Evolutionary conservation across 768 basidiomycete genomes (phyloP).

Genomic region (Tulasnella sp.): DNA sequence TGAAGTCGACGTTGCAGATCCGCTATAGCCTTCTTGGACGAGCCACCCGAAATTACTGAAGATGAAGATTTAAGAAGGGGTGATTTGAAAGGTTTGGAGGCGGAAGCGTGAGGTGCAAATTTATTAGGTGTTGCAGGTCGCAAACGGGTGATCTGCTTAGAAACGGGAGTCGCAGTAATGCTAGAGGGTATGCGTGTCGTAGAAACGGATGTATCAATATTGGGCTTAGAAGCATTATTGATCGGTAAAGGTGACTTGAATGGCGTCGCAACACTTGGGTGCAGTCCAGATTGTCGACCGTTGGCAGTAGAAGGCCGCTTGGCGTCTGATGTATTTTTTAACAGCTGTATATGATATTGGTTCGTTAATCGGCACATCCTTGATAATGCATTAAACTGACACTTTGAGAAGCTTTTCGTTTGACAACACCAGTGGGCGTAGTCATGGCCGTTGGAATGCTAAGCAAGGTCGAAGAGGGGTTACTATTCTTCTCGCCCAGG

Average conservation of each 20-base stretch:
- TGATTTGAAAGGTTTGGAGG: conserved; percentile 15
- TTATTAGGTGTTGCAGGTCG: background rate
- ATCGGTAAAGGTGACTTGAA: conserved; percentile 2
- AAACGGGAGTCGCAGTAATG: background rate
- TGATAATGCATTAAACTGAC: no score
- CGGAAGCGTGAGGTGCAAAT: no score
- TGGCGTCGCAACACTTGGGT: background rate
- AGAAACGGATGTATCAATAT: background rate
- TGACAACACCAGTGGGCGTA: no score
- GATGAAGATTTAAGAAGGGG: conserved; percentile 9
- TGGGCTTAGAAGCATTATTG: background rate
- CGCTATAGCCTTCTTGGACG: background rate
- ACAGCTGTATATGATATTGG: no score
- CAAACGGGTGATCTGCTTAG: conserved; percentile 3
- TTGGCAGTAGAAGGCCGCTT: no score
- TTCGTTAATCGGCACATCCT: no score
- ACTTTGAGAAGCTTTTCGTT: no score
- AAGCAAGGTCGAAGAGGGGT: no score
- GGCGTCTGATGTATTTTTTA: no score
- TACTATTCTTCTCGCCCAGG: no score
- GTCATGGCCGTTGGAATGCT: no score
- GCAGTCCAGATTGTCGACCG: no score
- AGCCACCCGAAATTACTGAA: background rate
- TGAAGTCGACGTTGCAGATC: conserved; percentile 12
- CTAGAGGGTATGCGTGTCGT: conserved; percentile 2